Evolutionary conservation across 768 basidiomycete genomes (phyloP), one percentile per base, ranked within the genome.

Genomic region (Serendipita sp.): DNA sequence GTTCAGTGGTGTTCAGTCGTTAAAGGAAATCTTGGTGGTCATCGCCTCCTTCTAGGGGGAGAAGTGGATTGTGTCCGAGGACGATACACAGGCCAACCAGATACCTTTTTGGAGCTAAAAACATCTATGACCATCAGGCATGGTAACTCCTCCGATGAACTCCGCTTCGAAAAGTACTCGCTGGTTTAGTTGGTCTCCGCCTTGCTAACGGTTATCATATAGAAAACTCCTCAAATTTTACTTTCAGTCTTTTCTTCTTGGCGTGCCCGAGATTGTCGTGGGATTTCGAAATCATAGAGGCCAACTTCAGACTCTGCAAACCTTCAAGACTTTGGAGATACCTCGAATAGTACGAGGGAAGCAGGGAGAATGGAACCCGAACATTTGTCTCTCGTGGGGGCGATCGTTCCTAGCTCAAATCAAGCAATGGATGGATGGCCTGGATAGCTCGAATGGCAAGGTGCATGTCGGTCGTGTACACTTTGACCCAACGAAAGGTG

Each of bases 191-290:
- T 24, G 42, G 20, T 7, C 3, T 24, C 43, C n/a, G 45, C 43
- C n/a, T 45, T 4, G 63, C 42, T 45, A 34, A 42, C 33, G 5
- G 31, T 28, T 13, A 62, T 62, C 60, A 70, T 28, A 91, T 28
- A 91, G 88, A 71, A 94, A 94, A 70, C 75, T 94, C n/a, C 80
- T 94, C 63, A 92, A 90, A 69, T 90, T 90, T 72, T 93, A 92
- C 76, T 82, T 91, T 64, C 91, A 94, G 69, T 92, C 90, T 0
- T 93, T 90, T 72, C 79, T 94, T 28, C 81, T 94, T 61, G 92
- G 91, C 56, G 90, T 94, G n/a, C 91, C 90, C 22, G 86, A 89
- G 71, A 84, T 94, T 60, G 72, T 91, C 9, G 90, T 94, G 28
- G 91, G 91, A 60, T 94, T 94, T 71, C 83, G 91, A 51, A 90